Base-by-base conservation (phyloP, 2,329 filamentous ascomycete genomes). In the Phaeosphaeriaceae sp. region DNA sequence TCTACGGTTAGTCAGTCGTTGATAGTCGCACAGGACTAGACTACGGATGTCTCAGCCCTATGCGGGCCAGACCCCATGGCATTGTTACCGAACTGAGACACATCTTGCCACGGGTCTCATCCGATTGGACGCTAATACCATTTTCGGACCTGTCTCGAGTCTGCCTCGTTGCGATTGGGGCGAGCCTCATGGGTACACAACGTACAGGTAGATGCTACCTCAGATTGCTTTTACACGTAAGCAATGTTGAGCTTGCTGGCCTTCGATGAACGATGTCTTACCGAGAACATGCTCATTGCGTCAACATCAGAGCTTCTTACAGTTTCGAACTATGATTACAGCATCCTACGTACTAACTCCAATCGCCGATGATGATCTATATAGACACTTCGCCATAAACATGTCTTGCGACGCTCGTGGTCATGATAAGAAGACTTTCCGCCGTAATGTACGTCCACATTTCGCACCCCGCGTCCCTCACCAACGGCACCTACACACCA, bases 21-120 rank as follows among this genome's bases (percentile, higher is more conserved):
- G n/a, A 56, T 42, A 22, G 53, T 63, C 31, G 53, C 48, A 53
- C 48, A 52, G 49, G 51, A 62, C 69, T 70, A 67, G 66, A 55
- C 54, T 60, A 44, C 46, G 19, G 40, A 51, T 66, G 64, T 68
- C 61, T 71, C 68, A 72, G 67, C 68, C 69, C 53, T 73, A 72
- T 58, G 63, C 60, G 63, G 60, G 67, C 69, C 63, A 71, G 69
- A 69, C 65, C 66, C 62, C 64, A 51, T 58, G 48, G 65, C 63
- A 36, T 61, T 60, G 61, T 57, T 48, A 58, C 48, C 44, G 54
- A 45, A 56, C 48, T 49, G 54, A 68, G 59, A 61, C 62, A 65
- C 13, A 10, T 13, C n/a, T 48, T 21, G 42, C 47, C 20, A 51
- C 33, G 45, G 20, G 7, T 1, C 45, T 36, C 21, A 42, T 21